Conservation (phyloP, 768 basidiomycete genomes). For the Lactifluus echinatus region DNA sequence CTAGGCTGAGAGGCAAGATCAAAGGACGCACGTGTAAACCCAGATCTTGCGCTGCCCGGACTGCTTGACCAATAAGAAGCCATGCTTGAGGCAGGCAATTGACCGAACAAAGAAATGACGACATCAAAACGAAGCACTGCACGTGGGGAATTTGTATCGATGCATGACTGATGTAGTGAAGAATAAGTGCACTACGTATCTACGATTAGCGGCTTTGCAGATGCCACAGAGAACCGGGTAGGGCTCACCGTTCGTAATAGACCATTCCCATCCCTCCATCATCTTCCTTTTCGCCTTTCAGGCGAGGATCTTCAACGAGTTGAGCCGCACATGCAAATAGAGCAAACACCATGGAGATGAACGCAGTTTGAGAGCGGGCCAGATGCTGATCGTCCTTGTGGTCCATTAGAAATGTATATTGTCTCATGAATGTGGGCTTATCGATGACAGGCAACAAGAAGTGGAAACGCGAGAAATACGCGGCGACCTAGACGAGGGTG, state of each 20-base stretch:
- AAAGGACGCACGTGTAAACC: conserved; percentile 71
- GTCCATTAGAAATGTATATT: conserved; percentile 70
- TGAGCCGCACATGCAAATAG: conserved; percentile 84
- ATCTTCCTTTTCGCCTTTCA: conserved; percentile 50
- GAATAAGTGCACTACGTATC: conserved; percentile 63
- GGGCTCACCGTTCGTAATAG: conserved; percentile 73
- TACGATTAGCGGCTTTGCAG: background rate
- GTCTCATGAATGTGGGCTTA: conserved; percentile 70
- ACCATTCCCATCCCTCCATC: conserved; percentile 87
- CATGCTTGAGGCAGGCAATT: conserved; percentile 93
- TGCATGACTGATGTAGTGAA: conserved; percentile 88
- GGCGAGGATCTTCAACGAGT: conserved; percentile 64
- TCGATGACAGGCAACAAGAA: conserved; percentile 84
- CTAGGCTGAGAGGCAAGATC: conserved; percentile 11
- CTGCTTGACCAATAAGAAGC: conserved; percentile 85
- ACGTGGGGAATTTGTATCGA: conserved; percentile 81
- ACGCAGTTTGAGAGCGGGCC: conserved; percentile 57
- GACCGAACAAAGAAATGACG: conserved; percentile 85
- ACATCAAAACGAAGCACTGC: conserved; percentile 82
- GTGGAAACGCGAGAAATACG: conserved; percentile 82
- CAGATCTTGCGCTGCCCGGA: conserved; percentile 83
- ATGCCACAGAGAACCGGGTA: background rate
- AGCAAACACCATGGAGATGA: conserved; percentile 77
- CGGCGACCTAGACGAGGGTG: conserved; percentile 51
- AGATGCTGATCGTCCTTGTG: conserved; percentile 44